Conservation (phyloP, 805 yeast species). For the Kluyveromyces siamensis region DNA sequence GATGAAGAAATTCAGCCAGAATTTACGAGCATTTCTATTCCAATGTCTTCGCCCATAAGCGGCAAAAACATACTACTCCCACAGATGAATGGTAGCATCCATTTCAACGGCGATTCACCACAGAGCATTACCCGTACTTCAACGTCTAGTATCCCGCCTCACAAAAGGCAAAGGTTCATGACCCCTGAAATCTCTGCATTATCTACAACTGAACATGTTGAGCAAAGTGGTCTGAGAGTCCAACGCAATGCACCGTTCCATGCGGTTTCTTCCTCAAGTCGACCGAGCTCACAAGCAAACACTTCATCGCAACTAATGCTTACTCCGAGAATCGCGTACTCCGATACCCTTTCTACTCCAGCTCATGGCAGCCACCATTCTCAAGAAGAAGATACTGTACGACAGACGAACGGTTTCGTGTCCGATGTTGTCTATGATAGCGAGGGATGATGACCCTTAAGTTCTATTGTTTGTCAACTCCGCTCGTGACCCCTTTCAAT, state of each 20-base stretch:
- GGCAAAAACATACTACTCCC: neutral
- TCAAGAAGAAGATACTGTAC: neutral
- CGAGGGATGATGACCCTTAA: conserved; percentile 6
- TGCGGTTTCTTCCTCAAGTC: neutral
- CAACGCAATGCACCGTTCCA: no score
- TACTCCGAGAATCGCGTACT: neutral
- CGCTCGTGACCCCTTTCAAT: no score
- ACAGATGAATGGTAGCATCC: no score
- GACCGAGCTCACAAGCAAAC: neutral
- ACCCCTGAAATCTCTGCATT: neutral
- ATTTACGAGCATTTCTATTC: no score
- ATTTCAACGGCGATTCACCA: no score
- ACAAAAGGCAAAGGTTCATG: neutral
- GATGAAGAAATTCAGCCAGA: neutral
- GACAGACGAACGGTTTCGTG: conserved; percentile 4
- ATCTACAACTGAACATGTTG: neutral
- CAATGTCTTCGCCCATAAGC: neutral
- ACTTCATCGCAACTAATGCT: neutral
- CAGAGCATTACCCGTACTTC: no score
- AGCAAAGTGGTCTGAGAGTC: no score
- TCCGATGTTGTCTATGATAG: conserved; percentile 11
- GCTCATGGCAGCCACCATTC: neutral
- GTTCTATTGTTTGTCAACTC: no score
- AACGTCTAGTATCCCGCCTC: neutral
- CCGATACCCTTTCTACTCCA: neutral